Base-by-base conservation (phyloP, 1,139 yeast species). In the Lodderomyces oxycetoniae region DNA sequence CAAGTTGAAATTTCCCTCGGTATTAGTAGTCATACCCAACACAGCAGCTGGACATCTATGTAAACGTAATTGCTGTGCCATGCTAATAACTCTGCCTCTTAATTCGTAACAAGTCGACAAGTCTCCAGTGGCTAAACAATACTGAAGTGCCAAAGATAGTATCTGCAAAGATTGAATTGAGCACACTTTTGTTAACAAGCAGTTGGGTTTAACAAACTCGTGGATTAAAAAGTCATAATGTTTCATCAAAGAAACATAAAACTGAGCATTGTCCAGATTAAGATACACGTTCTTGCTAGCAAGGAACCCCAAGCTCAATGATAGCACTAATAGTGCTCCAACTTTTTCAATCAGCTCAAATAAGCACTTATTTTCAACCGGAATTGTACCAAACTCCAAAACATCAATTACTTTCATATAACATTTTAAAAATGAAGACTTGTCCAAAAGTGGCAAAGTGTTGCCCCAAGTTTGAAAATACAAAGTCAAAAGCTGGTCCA, bases 31-130 rank as follows among this genome's bases (percentile, higher is more conserved):
- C 15, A 64, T 50, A 0, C 71, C 72, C 34, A 82, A 59, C 4
- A 87, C 89, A 0, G 93, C 89, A 10, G 89, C 83, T 10, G 95
- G 95, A 57, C 95, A 83, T 44, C 95, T 71, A 52, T 87, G 95
- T 34, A 88, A 65, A 46, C 96, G 75, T 36, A 88, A 61, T 46
- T 88, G 93, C 49, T 85, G 95, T 2, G 91, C 82, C 89, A 85
- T 83, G 17, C 88, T 79, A 4, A 82, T 77, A 5, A 83, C 79
- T 46, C 81, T 66, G 29, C 91, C 89, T 41, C 95, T 67, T 30
- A 82, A 65, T 39, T 80, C 83, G 60, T 86, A 87, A 39, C 88
- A 72, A 1, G 87, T 79, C 10, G 78, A 71, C 26, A 79, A 72
- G 53, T 84, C 88, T 11, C 95, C 94, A 6, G 76, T 74, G 25